phyloP scores from a whole-genome alignment of 768 basidiomycete genomes.

The Tremella fuciformis region DNA sequence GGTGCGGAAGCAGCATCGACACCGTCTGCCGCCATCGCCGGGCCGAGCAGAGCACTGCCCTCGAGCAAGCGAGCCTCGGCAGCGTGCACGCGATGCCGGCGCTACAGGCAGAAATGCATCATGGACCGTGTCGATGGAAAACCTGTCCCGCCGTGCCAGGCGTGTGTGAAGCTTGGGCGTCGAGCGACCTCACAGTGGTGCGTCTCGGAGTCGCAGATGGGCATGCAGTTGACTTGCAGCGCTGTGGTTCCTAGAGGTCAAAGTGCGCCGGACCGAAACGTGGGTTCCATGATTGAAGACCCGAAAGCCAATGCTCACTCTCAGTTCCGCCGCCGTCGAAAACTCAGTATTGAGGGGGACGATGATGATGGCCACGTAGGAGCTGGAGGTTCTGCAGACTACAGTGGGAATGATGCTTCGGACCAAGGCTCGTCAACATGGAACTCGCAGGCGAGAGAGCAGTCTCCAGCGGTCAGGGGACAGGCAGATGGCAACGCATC shows the following conservation, averaged over 20 bases:
- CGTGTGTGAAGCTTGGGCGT: not conserved
- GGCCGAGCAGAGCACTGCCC: not conserved
- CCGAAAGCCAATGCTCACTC: not conserved
- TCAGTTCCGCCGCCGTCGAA: slow-evolving; percentile 6
- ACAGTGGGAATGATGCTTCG: no score
- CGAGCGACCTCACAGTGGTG: not conserved
- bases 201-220: not conserved
- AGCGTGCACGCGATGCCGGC: slow-evolving; percentile 11
- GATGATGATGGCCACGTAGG: not conserved
- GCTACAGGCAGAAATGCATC: slow-evolving; percentile 6
- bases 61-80: slow-evolving; percentile 5
- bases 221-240: not conserved
- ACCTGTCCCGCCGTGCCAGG: not conserved
- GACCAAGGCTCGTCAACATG: no score
- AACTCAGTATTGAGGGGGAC: not conserved
- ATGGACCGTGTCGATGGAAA: not conserved
- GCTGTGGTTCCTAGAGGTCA: slow-evolving; percentile 1
- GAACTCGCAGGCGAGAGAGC: no score
- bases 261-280: slow-evolving; percentile 9
- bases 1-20: no score
- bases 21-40: not conserved
- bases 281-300: not conserved
- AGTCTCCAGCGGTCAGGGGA: no score
- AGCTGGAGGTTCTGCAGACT: no score
- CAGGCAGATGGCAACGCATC: no score